These are phyloP conservation scores for Pyrus bretschneideri DNA, from an alignment of 306 rosid genomes.

Conservation along the genomic window DNA sequence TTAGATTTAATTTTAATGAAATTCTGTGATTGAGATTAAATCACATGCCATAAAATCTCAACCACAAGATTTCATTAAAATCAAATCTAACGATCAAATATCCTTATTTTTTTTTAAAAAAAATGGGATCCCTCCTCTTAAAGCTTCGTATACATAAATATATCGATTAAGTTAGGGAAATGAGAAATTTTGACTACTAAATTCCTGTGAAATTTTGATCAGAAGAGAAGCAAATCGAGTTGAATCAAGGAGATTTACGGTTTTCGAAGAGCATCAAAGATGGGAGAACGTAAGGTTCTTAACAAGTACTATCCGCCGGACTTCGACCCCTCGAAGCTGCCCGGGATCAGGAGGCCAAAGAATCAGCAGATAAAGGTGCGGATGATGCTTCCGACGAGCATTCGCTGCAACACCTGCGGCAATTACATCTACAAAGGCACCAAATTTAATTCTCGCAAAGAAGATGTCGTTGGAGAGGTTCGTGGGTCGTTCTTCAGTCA, in stretches of 20 bases:
- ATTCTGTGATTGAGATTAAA: too few species aligned
- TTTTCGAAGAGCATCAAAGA: constrained; percentile 16
- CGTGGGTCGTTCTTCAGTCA: background rate
- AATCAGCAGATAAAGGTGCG: constrained; percentile 89
- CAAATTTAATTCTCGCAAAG: constrained; percentile 54
- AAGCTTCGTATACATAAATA: too few species aligned
- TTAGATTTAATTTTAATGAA: too few species aligned
- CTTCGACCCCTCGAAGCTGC: constrained; percentile 80
- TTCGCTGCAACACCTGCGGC: constrained; percentile 80
- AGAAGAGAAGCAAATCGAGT: background rate
- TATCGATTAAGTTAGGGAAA: too few species aligned
- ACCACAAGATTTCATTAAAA: too few species aligned
- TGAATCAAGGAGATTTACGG: background rate
- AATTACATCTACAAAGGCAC: constrained; percentile 58
- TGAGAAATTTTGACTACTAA: background rate
- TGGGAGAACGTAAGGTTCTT: constrained; percentile 91
- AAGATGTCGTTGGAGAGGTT: constrained; percentile 41
- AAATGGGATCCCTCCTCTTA: too few species aligned
- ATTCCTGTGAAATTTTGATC: background rate
- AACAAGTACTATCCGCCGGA: constrained; percentile 96
- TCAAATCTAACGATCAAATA: too few species aligned
- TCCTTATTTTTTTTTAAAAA: too few species aligned
- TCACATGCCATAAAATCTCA: too few species aligned
- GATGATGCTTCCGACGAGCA: constrained; percentile 99
- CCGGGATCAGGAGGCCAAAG: constrained; percentile 60